phyloP scores from a whole-genome alignment of 345 rosid species.

The Salix purpurea region DNA sequence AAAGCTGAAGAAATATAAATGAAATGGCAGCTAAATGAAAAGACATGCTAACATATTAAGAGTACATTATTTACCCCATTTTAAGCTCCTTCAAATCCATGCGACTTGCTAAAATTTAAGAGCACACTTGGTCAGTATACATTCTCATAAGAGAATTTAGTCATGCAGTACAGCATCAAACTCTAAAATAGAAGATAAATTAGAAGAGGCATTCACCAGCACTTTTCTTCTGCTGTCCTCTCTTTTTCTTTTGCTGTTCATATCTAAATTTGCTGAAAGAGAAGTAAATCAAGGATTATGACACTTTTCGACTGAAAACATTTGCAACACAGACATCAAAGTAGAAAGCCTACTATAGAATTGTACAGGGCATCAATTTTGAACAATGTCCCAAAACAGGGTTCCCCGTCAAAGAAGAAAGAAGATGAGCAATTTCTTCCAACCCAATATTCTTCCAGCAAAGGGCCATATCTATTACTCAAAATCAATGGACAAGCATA shows the following conservation, averaged over 20 bases:
- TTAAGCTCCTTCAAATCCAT: conserved; percentile 84
- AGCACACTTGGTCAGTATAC: conserved; percentile 32
- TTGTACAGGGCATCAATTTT: background rate
- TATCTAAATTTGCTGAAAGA: conserved; percentile 68
- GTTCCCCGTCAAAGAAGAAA: background rate
- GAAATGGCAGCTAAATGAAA: background rate
- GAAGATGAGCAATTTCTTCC: background rate
- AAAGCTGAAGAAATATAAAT: background rate
- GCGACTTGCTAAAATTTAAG: conserved; percentile 48
- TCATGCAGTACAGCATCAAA: conserved; percentile 19
- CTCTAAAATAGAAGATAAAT: conserved; percentile 18
- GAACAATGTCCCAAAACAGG: background rate
- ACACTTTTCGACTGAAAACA: background rate
- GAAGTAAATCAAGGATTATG: conserved; percentile 10
- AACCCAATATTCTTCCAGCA: background rate
- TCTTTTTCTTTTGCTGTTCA: conserved; percentile 80
- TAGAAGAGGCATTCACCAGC: conserved; percentile 34
- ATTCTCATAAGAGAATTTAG: conserved; percentile 13
- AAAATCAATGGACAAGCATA: background rate
- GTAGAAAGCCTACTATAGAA: background rate
- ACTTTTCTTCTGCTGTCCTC: conserved; percentile 84
- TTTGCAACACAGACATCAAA: background rate
- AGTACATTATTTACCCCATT: conserved; percentile 60
- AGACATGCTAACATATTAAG: background rate
- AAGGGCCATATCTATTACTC: background rate